Evolutionary conservation across 345 rosid genomes (phyloP).

Genomic region (Cardamine chenopodiifolia): DNA sequence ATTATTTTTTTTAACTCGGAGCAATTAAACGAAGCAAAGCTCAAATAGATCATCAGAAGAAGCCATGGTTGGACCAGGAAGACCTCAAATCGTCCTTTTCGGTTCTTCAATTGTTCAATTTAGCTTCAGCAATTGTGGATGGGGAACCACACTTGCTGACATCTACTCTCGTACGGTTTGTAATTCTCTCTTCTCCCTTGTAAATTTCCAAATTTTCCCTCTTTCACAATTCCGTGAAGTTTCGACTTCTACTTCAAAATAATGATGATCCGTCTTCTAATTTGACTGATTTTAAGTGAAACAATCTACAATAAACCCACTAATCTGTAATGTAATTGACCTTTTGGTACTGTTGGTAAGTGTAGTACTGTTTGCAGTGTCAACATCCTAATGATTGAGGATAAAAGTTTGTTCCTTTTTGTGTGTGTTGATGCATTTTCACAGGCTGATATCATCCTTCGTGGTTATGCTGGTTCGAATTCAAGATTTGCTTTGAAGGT

Average conservation of each 20-base stretch:
- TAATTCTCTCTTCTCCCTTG: background rate
- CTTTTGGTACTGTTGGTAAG: background rate
- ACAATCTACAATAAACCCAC: background rate
- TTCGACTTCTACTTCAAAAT: background rate
- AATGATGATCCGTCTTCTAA: background rate
- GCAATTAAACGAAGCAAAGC: background rate
- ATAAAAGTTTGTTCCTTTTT: background rate
- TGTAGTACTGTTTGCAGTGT: background rate
- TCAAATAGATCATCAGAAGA: constrained; percentile 14
- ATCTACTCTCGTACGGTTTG: constrained; percentile 74
- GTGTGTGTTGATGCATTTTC: constrained; percentile 14
- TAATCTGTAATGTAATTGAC: background rate
- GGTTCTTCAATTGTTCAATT: constrained; percentile 92
- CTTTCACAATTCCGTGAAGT: background rate
- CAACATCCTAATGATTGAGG: constrained; percentile 30
- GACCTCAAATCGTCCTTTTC: constrained; percentile 90
- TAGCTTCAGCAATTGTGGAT: constrained; percentile 66
- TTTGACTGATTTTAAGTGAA: background rate
- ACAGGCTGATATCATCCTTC: constrained; percentile 76
- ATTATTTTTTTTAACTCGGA: background rate
- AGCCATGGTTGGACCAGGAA: constrained; percentile 76
- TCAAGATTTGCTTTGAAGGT: constrained; percentile 75
- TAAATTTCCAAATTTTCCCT: background rate
- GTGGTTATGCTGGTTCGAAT: constrained; percentile 93
- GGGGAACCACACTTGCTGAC: constrained; percentile 83